Percentiles rank a stretch among this genome's conserved stretches.
phyloP scores from a whole-genome alignment of 768 basidiomycete species.

The Paxillus rubicundulus region DNA sequence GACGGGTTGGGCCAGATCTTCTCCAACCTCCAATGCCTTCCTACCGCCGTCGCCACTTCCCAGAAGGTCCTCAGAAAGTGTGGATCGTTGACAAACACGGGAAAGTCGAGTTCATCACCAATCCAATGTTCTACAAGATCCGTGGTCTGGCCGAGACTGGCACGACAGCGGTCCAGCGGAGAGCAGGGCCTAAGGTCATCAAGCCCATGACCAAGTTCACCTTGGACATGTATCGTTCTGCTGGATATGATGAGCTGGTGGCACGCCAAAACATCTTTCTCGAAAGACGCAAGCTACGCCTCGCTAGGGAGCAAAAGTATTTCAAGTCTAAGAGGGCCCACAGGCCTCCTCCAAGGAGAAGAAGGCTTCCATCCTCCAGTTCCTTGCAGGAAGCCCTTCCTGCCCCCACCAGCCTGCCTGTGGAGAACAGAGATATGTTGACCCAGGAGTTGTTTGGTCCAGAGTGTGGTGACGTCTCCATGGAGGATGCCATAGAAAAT shows the following conservation, averaged over 20 bases:
- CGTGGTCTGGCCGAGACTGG: too few relatives aligned
- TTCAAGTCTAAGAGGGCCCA: too few relatives aligned
- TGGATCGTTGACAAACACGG: neutral
- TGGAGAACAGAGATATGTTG: too few relatives aligned
- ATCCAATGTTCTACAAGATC: neutral
- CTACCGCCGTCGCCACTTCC: too few relatives aligned
- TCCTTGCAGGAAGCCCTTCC: too few relatives aligned
- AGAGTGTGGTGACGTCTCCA: too few relatives aligned
- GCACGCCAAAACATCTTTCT: neutral
- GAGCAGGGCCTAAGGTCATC: neutral
- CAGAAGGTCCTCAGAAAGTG: too few relatives aligned
- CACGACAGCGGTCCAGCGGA: neutral
- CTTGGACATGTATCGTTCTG: neutral
- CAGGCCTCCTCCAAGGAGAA: too few relatives aligned
- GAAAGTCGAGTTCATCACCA: neutral
- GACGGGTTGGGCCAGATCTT: slow-evolving; percentile 1
- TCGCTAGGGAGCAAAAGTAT: neutral
- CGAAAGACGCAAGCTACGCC: neutral
- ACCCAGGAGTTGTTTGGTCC: too few relatives aligned
- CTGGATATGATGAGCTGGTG: neutral
- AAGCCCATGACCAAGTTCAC: neutral
- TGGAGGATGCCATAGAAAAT: too few relatives aligned
- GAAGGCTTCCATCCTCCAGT: too few relatives aligned
- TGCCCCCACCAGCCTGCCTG: too few relatives aligned
- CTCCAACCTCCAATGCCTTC: neutral